Base-by-base conservation (phyloP, 805 yeast genomes). In the Metschnikowia reukaufii region DNA sequence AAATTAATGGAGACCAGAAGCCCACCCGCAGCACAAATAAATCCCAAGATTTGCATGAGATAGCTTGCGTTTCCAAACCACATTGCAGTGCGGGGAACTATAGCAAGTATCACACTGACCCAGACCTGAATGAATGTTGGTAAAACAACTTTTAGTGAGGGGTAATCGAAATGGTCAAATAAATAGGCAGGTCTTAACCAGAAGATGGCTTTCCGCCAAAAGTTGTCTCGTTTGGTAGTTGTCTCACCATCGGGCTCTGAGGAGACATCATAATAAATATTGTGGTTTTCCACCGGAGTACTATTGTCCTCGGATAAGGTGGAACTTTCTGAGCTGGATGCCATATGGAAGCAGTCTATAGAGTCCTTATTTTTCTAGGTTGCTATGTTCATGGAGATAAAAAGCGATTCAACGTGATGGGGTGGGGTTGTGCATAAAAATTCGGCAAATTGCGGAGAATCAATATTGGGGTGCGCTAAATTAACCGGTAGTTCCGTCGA, bases 21-120 rank as follows among this genome's bases (percentile, higher is more conserved):
- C 2, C 68, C 69, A 2, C 73, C 72, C n/a, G 63, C 34, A 17
- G 56, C 52, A 4, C 44, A 45, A 20, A 66, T 57, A 37, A 65
- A 63, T 2, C 63, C 66, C 19, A 66, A 49, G 12, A 66, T 57
- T 35, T 59, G 66, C 29, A 63, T 42, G 35, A 67, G 50, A 46
- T 58, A 67, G 2, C 64, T 52, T 3, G 66, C 68, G 17, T 41
- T 43, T 5, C 71, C 71, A 0, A 66, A 15, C 71, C 71, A 68
- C 18, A 34, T 37, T 36, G 59, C 54, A 1, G 63, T 52, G 2
- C 46, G 36, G 2, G 64, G 68, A 3, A 63, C 56, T 4, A 64
- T 52, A 8, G 56, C 45, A 15, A 67, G 34, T 7, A 68, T 47
- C 5, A 63, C 59, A 3, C 62, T 54, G 16, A 45, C 40, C 67